A percentile compares a stretch with the other conserved stretches of the same genome.
phyloP scores from a whole-genome alignment of 768 basidiomycete genomes.

The Heimioporus sp. region DNA sequence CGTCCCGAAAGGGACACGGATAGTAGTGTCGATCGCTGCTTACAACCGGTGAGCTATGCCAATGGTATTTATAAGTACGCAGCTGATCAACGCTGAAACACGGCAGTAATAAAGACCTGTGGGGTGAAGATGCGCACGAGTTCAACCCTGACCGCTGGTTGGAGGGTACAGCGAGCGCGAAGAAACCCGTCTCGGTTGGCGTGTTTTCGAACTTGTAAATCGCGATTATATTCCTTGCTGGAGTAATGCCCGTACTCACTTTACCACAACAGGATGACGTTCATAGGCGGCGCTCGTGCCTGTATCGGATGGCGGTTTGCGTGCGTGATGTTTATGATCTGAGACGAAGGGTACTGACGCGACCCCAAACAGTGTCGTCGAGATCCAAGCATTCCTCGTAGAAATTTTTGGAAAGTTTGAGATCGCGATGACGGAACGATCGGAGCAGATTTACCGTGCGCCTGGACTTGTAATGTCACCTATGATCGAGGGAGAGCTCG shows the following conservation, averaged over 20 bases:
- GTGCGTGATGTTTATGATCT: slow-evolving; percentile 11
- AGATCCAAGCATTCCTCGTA: slow-evolving; percentile 56
- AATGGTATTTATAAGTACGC: too few relatives aligned
- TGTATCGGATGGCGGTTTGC: slow-evolving; percentile 33
- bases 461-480: slow-evolving; percentile 32
- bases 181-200: slow-evolving; percentile 20
- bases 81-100: neutral
- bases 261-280: slow-evolving; percentile 24
- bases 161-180: slow-evolving; percentile 10
- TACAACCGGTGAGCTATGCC: slow-evolving; percentile 24
- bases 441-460: slow-evolving; percentile 28
- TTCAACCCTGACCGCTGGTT: slow-evolving; percentile 31
- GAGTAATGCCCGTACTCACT: neutral
- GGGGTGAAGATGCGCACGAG: slow-evolving; percentile 30
- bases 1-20: slow-evolving; percentile 37
- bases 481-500: slow-evolving; percentile 30
- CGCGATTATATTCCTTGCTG: neutral
- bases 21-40: slow-evolving; percentile 29
- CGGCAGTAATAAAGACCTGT: slow-evolving; percentile 24
- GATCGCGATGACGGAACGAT: slow-evolving; percentile 35
- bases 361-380: slow-evolving; percentile 34
- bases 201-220: slow-evolving; percentile 27
- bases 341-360: neutral
- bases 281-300: slow-evolving; percentile 18
- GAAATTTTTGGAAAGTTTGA: slow-evolving; percentile 54